Conservation (phyloP, 768 basidiomycete genomes). For the Trametes cubensis region DNA sequence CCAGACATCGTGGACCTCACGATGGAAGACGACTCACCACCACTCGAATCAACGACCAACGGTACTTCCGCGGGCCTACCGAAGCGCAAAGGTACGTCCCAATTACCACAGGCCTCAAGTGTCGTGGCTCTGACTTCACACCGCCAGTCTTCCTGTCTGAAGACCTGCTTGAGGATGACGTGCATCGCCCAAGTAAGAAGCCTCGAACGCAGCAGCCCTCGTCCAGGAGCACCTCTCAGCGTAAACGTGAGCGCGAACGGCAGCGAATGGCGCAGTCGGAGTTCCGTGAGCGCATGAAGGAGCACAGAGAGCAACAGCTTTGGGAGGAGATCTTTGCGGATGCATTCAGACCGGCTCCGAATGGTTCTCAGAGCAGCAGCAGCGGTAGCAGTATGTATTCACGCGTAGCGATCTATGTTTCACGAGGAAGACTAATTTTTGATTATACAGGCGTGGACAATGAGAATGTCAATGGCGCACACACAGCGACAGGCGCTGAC, state of each 20-base stretch:
- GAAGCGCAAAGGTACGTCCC: conserved; percentile 25
- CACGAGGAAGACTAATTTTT: not conserved
- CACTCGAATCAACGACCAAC: not conserved
- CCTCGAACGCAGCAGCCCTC: conserved; percentile 12
- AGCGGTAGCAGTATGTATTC: not conserved
- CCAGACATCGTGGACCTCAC: conserved; percentile 27
- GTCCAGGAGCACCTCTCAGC: not conserved
- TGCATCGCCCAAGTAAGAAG: conserved; percentile 19
- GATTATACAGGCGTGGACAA: not conserved
- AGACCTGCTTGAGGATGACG: not conserved
- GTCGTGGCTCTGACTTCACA: not conserved
- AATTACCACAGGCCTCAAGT: too few species aligned
- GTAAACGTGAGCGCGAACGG: conserved; percentile 18
- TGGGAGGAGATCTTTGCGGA: conserved; percentile 15
- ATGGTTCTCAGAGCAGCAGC: conserved; percentile 14
- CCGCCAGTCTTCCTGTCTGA: not conserved
- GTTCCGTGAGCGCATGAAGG: conserved; percentile 8
- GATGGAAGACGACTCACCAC: conserved; percentile 16
- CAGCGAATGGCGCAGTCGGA: not conserved
- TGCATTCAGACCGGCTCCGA: not conserved
- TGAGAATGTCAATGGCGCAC: not conserved
- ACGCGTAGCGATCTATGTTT: too few species aligned
- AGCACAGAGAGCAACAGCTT: conserved; percentile 8
- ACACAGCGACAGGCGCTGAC: not conserved
- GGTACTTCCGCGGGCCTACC: not conserved